A percentile compares a stretch with the other conserved stretches of the same genome.
Conservation (phyloP, 352 stramenopile genomes). For the Proteromonas lacertae region DNA sequence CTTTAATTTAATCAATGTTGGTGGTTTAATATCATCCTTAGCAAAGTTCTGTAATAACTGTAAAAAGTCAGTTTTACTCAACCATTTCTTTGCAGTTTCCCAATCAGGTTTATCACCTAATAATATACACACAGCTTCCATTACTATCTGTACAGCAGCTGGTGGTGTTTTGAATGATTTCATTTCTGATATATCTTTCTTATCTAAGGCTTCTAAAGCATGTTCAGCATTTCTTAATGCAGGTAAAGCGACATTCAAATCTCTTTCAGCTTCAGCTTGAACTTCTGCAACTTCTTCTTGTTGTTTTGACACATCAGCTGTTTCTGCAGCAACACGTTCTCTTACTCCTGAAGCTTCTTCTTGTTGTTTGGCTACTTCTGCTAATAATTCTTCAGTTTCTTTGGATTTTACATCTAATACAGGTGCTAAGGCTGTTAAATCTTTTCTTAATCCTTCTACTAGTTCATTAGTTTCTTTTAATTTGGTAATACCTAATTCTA, state of each 20-base stretch:
- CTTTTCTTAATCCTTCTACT: conserved; percentile 50
- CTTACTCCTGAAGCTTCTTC: conserved; percentile 41
- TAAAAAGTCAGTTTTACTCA: conserved; percentile 40
- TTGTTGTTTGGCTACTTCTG: conserved; percentile 55
- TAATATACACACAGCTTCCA: conserved; percentile 65
- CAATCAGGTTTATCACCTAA: conserved; percentile 44
- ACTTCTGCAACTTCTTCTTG: conserved; percentile 44
- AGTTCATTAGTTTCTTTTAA: conserved; percentile 64
- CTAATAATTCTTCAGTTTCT: conserved; percentile 51
- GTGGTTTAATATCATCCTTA: conserved; percentile 59
- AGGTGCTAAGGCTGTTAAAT: conserved; percentile 55
- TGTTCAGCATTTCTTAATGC: conserved; percentile 46
- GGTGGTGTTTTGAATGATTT: conserved; percentile 67
- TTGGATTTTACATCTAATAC: conserved; percentile 44
- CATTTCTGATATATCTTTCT: conserved; percentile 59
- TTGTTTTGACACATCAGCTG: conserved; percentile 48
- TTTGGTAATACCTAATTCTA: conserved; percentile 53
- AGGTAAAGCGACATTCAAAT: conserved; percentile 56
- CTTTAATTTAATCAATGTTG: conserved; percentile 44
- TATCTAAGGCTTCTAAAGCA: conserved; percentile 41
- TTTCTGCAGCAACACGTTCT: conserved; percentile 43
- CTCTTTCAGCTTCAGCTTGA: conserved; percentile 53
- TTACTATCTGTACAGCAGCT: conserved; percentile 48
- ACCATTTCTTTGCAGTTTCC: conserved; percentile 52
- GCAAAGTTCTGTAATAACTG: conserved; percentile 54